Evolutionary conservation across 805 yeast genomes (phyloP), one percentile per base, ranked within the genome.

Genomic region (Starmerella ratchasimensis): DNA sequence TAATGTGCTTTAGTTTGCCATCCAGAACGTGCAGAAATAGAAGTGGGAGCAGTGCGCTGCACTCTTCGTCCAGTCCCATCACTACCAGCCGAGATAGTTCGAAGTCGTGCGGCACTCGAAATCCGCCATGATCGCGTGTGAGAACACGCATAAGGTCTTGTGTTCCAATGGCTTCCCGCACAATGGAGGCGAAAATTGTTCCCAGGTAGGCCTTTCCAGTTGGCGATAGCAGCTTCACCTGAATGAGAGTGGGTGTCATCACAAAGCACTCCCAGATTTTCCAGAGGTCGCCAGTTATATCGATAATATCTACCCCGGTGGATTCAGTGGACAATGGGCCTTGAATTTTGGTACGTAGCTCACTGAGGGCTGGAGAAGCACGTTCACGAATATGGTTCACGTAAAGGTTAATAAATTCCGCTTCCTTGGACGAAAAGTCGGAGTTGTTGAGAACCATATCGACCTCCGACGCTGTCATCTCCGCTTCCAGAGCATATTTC

Each of bases 31-130:
- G n/a, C n/a, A n/a, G n/a, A n/a, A n/a, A n/a, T n/a, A n/a, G n/a
- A n/a, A n/a, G n/a, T n/a, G n/a, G n/a, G n/a, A 55, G 36, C 13
- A 38, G 36, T 19, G 30, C 21, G 34, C 46, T 47, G 18, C 43
- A 32, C 27, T 46, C 54, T 14, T 46, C 44, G 5, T 28, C 41
- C 9, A 53, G 38, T 5, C 58, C 57, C n/a, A 45, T 20, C 9
- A 28, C 37, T 15, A 28, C 21, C 28, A 53, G 31, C 7, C 25
- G 14, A n/a, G n/a, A n/a, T n/a, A n/a, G n/a, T n/a, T n/a, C n/a
- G n/a, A n/a, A n/a, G n/a, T n/a, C n/a, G n/a, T n/a, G n/a, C n/a
- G n/a, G n/a, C n/a, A n/a, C n/a, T n/a, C n/a, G n/a, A n/a, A n/a
- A n/a, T n/a, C n/a, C n/a, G n/a, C n/a, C n/a, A n/a, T n/a, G n/a